phyloP scores from a whole-genome alignment of 768 basidiomycete genomes.

The Agrocybe pediades region DNA sequence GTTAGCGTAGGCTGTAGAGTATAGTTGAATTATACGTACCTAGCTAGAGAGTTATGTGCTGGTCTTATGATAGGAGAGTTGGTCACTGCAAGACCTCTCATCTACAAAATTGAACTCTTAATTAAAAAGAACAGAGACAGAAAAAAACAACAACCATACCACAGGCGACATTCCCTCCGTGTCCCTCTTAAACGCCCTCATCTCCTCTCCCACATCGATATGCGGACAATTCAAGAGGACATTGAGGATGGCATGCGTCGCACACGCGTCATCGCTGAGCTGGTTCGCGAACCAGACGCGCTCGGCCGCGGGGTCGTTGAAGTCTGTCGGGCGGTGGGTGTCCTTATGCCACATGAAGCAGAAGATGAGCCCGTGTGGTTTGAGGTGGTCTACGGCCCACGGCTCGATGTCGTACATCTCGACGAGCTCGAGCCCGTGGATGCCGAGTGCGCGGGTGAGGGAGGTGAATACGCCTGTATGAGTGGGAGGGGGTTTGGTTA shows the following conservation, averaged over 20 bases:
- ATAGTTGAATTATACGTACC: constrained; percentile 37
- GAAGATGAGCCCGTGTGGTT: constrained; percentile 61
- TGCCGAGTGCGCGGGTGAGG: constrained; percentile 54
- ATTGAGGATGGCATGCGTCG: constrained; percentile 62
- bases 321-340: constrained; percentile 43
- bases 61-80: constrained; percentile 55
- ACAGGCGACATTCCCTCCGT: constrained; percentile 59
- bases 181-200: constrained; percentile 47
- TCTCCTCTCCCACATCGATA: constrained; percentile 47
- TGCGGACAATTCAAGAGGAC: constrained; percentile 57
- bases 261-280: constrained; percentile 66
- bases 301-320: constrained; percentile 55
- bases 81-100: constrained; percentile 64
- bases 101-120: constrained; percentile 34
- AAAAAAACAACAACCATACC: constrained; percentile 36
- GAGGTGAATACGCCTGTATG: constrained; percentile 61
- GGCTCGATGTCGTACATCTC: constrained; percentile 67
- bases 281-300: constrained; percentile 72
- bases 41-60: constrained; percentile 60
- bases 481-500: neutral
- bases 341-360: constrained; percentile 63
- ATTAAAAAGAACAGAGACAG: neutral
- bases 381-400: constrained; percentile 61
- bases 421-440: constrained; percentile 51
- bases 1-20: neutral